Percentiles rank a stretch among this genome's conserved stretches.
Conservation (phyloP, 495 filamentous ascomycete genomes). For the Trichoderma erinaceum region DNA sequence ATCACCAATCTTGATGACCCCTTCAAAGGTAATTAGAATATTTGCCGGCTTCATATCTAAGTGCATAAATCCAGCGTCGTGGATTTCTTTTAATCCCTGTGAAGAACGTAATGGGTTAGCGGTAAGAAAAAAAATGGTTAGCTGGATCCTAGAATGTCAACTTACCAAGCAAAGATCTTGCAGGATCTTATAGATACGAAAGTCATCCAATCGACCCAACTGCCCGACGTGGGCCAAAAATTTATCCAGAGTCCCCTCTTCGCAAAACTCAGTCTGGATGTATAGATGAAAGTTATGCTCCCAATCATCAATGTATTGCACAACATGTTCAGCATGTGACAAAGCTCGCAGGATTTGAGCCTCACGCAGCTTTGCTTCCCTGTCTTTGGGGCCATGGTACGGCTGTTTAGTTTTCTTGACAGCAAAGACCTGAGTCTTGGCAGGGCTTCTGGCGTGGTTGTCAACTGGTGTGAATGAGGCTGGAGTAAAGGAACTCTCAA, state of each 20-base stretch:
- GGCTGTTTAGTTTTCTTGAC: slow-evolving; percentile 89
- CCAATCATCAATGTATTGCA: slow-evolving; percentile 79
- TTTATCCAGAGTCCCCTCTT: slow-evolving; percentile 79
- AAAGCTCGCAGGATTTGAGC: slow-evolving; percentile 68
- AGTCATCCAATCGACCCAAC: slow-evolving; percentile 87
- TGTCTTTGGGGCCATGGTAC: slow-evolving; percentile 65
- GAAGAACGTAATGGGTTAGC: slow-evolving; percentile 26
- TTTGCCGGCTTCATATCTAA: slow-evolving; percentile 95
- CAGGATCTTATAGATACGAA: slow-evolving; percentile 95
- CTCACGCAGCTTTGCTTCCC: slow-evolving; percentile 71
- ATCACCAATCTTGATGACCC: slow-evolving; percentile 88
- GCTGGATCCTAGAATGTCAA: slow-evolving; percentile 17
- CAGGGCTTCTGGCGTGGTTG: slow-evolving; percentile 14
- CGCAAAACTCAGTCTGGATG: slow-evolving; percentile 95
- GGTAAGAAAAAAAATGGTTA: neutral
- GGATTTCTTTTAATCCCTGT: slow-evolving; percentile 82
- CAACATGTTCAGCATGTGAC: slow-evolving; percentile 68
- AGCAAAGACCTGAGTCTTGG: slow-evolving; percentile 59
- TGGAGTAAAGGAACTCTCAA: slow-evolving; percentile 38
- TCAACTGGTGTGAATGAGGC: neutral
- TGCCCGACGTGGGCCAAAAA: slow-evolving; percentile 74
- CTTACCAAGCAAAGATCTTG: slow-evolving; percentile 73
- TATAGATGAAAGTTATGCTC: slow-evolving; percentile 75
- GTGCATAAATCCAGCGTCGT: slow-evolving; percentile 82
- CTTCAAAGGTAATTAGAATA: slow-evolving; percentile 83